These are phyloP conservation scores for Tricholomella constricta DNA, from an alignment of 768 basidiomycete species.

Conservation along the genomic window DNA sequence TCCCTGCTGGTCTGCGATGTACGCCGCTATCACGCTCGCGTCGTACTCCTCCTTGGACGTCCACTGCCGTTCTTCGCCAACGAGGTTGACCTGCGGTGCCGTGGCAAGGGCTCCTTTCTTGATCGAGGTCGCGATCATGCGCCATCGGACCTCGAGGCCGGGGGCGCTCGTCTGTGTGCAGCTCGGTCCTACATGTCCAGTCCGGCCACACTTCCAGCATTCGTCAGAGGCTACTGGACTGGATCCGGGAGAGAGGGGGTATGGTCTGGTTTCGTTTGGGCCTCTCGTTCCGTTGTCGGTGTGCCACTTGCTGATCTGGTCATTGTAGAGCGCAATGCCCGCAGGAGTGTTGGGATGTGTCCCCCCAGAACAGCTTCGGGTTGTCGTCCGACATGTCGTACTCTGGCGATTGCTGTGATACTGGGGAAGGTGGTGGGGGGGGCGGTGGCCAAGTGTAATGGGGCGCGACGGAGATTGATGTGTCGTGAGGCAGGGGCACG, in stretches of 20 bases:
- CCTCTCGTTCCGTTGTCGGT: neutral
- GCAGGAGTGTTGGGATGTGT: conserved; percentile 3
- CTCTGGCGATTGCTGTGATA: neutral
- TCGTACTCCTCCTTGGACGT: neutral
- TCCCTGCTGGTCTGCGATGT: no score
- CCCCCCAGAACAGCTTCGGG: conserved; percentile 6
- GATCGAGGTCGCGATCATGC: neutral
- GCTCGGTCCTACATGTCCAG: conserved; percentile 12
- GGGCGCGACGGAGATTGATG: neutral
- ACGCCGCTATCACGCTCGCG: neutral
- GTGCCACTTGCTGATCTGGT: neutral
- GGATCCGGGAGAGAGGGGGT: conserved; percentile 25
- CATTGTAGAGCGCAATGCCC: neutral
- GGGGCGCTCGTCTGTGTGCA: conserved; percentile 10
- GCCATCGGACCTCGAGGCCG: conserved; percentile 16
- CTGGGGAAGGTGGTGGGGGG: neutral
- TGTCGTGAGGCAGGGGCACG: neutral
- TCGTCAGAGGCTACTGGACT: conserved; percentile 17
- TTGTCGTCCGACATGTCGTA: neutral
- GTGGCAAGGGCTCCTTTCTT: neutral
- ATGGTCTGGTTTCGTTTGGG: conserved; percentile 11
- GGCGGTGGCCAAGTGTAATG: neutral
- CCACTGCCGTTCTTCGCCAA: neutral
- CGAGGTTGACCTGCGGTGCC: neutral
- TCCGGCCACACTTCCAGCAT: no score